Base-by-base conservation (phyloP, 1,284 basidiomycete species). In the Austroboletus niveus region DNA sequence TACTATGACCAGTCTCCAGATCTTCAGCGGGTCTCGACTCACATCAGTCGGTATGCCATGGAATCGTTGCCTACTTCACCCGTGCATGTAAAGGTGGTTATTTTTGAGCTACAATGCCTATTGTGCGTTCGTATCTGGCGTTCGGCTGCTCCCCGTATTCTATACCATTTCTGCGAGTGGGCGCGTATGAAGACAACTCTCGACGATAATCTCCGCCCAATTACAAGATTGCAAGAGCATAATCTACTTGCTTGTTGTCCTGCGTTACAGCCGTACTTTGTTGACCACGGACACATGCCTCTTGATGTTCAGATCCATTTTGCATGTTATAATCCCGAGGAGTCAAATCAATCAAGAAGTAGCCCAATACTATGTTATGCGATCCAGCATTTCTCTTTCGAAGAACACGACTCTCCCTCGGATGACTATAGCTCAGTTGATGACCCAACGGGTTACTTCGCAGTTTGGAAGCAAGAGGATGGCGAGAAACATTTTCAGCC, bases 151-250 rank as follows among this genome's bases (percentile, higher is more conserved):
- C 2, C 29, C 2, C 49, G 32, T 2, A 22, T 51, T 22, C 31
- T 40, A 10, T 3, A 14, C 20, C 17, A 27, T 17, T 17, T 41
- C 2, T 22, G 7, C 12, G 4, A 47, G n/a, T n/a, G n/a, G n/a
- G n/a, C n/a, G n/a, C n/a, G n/a, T n/a, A n/a, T n/a, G n/a, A n/a
- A n/a, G n/a, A n/a, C n/a, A n/a, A n/a, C 22, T 24, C 24, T 8
- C 4, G n/a, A 24, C 22, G 8, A 12, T 10, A 4, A 4, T 14
- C 3, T 24, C 20, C 1, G 3, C 6, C 7, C 1, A 22, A 6
- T 27, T 24, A 17, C 12, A 12, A 77, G 72, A 0, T 49, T 34
- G 11, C 12, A 17, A 4, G 20, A 34, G 34, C 4, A 40, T 0
- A 5, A 38, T 10, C 22, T 40, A 2, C 41, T 51, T 27, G 17